phyloP scores from a whole-genome alignment of 2,329 filamentous ascomycete species.

The Colletotrichum somersetense region DNA sequence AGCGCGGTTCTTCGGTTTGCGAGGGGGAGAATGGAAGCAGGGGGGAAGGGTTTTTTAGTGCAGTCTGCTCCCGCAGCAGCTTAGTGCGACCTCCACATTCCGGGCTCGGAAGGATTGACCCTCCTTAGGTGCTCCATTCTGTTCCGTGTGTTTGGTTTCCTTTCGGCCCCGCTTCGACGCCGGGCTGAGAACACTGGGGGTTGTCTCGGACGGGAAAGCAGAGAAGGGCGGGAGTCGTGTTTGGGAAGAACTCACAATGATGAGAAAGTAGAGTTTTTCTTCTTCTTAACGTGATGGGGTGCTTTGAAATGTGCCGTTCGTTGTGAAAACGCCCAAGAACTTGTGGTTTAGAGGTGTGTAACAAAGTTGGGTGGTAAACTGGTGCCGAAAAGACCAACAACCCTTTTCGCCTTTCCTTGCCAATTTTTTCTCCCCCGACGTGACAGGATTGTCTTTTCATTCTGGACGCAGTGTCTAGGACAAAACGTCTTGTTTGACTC shows the following conservation, averaged over 20 bases:
- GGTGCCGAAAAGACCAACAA: not conserved
- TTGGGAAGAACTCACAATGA: not conserved
- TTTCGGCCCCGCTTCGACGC: slow-evolving; percentile 13
- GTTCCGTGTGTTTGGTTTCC: not conserved
- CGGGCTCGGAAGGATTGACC: not conserved
- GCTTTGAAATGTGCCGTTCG: too few species aligned
- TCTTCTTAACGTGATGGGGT: not conserved
- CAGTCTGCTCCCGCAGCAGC: slow-evolving; percentile 1
- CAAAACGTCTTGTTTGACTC: not conserved
- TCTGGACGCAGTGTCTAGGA: not conserved
- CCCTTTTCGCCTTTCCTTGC: not conserved
- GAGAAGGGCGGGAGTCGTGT: not conserved
- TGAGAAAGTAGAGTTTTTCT: not conserved
- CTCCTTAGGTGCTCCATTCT: too few species aligned
- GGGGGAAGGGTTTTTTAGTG: slow-evolving; percentile 1
- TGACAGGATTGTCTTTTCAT: too few species aligned
- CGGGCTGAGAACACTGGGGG: slow-evolving; percentile 4
- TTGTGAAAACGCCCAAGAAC: not conserved
- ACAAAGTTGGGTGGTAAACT: too few species aligned
- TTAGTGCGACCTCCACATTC: slow-evolving; percentile 15
- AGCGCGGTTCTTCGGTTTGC: slow-evolving; percentile 9
- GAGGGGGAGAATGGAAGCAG: not conserved
- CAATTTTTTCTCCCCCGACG: not conserved
- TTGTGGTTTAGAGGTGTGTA: not conserved
- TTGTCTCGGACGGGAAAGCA: not conserved